Percentiles rank a stretch among this genome's conserved stretches.
Evolutionary conservation across 192 early-diverging fungal genomes (phyloP).

Genomic region (Backusella parvicylindrica): DNA sequence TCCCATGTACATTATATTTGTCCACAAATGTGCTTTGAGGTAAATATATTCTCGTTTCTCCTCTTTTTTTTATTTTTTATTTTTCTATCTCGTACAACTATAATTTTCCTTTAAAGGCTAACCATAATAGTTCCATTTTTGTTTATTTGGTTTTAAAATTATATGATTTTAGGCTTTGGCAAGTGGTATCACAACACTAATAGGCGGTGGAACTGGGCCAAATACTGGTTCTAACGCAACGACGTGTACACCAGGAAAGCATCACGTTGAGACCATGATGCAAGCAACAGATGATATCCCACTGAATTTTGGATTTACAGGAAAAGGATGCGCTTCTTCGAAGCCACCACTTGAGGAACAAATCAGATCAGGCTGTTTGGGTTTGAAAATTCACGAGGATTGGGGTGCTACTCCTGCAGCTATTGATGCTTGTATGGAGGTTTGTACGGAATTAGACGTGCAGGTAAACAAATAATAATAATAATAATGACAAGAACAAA

Average conservation of each 20-base stretch:
- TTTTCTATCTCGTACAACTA: constrained; percentile 1
- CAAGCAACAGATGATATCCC: constrained; percentile 84
- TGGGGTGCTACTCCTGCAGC: constrained; percentile 92
- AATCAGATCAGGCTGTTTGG: constrained; percentile 78
- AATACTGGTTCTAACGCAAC: constrained; percentile 94
- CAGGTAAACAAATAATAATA: constrained; percentile 40
- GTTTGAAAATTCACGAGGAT: constrained; percentile 92
- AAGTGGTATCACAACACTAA: constrained; percentile 76
- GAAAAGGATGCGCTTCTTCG: constrained; percentile 83
- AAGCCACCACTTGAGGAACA: constrained; percentile 73
- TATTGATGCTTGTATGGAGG: constrained; percentile 81
- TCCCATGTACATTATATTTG: constrained; percentile 95
- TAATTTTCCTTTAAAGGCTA: neutral
- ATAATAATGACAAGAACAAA: neutral
- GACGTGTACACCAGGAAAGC: constrained; percentile 85
- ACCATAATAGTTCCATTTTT: neutral
- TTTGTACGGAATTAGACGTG: constrained; percentile 84
- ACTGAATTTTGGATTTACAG: constrained; percentile 89
- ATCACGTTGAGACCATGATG: constrained; percentile 87
- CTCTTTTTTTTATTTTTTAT: constrained; percentile 17
- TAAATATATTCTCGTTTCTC: constrained; percentile 24
- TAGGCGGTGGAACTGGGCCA: constrained; percentile 91
- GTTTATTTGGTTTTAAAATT: constrained; percentile 22
- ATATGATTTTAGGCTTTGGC: constrained; percentile 55
- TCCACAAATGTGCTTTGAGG: constrained; percentile 81